phyloP scores from a whole-genome alignment of 345 rosid genomes.

The Populus alba region DNA sequence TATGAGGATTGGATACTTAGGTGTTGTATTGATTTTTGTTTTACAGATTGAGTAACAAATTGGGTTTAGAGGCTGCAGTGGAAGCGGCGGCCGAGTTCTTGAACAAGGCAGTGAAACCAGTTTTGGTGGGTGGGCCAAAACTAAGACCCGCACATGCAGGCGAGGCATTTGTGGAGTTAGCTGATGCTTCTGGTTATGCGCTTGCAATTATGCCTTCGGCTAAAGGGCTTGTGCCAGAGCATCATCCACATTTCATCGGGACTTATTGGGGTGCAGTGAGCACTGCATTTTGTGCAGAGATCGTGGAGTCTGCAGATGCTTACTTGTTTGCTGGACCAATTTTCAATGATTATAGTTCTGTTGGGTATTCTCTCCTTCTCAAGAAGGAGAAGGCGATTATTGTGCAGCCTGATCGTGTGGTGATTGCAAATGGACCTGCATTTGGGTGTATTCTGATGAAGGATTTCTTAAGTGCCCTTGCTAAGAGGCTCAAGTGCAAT shows the following conservation, averaged over 20 bases:
- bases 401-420: slow-evolving; percentile 67
- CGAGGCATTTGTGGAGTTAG: slow-evolving; percentile 56
- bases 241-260: slow-evolving; percentile 71
- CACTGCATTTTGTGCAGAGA: slow-evolving; percentile 73
- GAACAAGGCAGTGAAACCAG: slow-evolving; percentile 81
- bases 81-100: slow-evolving; percentile 70
- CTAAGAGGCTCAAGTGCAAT: slow-evolving; percentile 52
- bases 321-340: slow-evolving; percentile 81
- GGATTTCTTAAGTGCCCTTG: slow-evolving; percentile 58
- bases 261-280: slow-evolving; percentile 87
- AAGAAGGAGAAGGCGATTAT: slow-evolving; percentile 82
- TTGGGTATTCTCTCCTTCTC: slow-evolving; percentile 77
- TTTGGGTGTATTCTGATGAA: slow-evolving; percentile 79
- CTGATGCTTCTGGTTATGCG: slow-evolving; percentile 62
- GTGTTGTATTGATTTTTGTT: not conserved
- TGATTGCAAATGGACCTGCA: slow-evolving; percentile 64
- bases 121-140: slow-evolving; percentile 69
- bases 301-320: slow-evolving; percentile 84
- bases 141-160: slow-evolving; percentile 55
- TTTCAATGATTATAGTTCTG: slow-evolving; percentile 76
- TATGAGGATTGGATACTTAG: not conserved
- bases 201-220: slow-evolving; percentile 73
- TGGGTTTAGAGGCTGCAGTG: slow-evolving; percentile 69
- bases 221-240: slow-evolving; percentile 69
- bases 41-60: slow-evolving; percentile 50